Conservation (phyloP, 106 monocot genomes). For the Platanthera guangdongensis region DNA sequence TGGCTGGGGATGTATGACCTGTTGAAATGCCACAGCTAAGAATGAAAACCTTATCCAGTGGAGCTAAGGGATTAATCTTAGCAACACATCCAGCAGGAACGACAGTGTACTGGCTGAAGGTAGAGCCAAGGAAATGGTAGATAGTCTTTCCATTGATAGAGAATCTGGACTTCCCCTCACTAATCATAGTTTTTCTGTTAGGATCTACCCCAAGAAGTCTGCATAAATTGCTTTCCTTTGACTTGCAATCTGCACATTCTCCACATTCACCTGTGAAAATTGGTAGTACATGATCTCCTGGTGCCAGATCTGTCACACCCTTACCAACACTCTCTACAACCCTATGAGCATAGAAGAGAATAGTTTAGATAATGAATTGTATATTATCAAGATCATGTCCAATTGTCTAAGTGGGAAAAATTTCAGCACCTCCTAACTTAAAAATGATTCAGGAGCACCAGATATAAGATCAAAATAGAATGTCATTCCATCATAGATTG, state of each 20-base stretch:
- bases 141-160: constrained; percentile 33
- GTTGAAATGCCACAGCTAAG: constrained; percentile 45
- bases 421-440: too few relatives aligned
- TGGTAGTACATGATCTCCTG: constrained; percentile 67
- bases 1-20: constrained; percentile 3
- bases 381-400: too few relatives aligned
- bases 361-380: background rate
- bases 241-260: constrained; percentile 49
- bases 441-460: background rate
- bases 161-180: constrained; percentile 31
- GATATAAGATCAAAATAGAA: background rate
- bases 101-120: constrained; percentile 47
- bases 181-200: constrained; percentile 26
- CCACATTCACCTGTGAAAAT: constrained; percentile 63
- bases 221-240: constrained; percentile 44
- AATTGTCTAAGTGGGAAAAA: too few relatives aligned
- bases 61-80: constrained; percentile 31
- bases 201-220: constrained; percentile 28
- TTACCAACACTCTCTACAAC: constrained; percentile 79
- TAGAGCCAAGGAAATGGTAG: constrained; percentile 32
- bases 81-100: constrained; percentile 34
- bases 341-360: constrained; percentile 10
- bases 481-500: background rate
- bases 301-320: constrained; percentile 55
- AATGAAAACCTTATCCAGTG: constrained; percentile 30